Evolutionary conservation across 768 basidiomycete species (phyloP).

Genomic region (Pholiota molesta): DNA sequence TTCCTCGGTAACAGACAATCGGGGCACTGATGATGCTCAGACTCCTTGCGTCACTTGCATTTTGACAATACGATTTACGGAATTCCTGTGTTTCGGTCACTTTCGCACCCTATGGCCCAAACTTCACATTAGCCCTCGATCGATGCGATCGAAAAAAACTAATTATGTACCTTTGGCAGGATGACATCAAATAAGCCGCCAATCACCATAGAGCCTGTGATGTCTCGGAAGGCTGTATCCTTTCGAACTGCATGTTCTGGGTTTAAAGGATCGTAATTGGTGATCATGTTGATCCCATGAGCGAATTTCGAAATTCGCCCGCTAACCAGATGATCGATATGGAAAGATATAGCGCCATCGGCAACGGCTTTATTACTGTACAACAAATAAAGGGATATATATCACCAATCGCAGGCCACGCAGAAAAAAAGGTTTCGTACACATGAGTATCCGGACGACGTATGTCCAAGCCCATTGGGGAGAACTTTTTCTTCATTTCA

Average conservation of each 20-base stretch:
- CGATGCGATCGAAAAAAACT: not conserved
- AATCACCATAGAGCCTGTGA: slow-evolving; percentile 34
- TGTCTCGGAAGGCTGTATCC: slow-evolving; percentile 26
- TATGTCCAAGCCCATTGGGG: slow-evolving; percentile 35
- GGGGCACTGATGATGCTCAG: slow-evolving; percentile 15
- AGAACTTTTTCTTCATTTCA: slow-evolving; percentile 39
- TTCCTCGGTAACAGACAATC: slow-evolving; percentile 27
- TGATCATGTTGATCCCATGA: slow-evolving; percentile 26
- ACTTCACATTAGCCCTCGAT: not conserved
- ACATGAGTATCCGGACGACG: slow-evolving; percentile 52
- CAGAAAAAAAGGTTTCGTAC: slow-evolving; percentile 34
- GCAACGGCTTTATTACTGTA: slow-evolving; percentile 28
- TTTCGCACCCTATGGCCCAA: slow-evolving; percentile 33
- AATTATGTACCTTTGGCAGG: slow-evolving; percentile 33
- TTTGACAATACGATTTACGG: slow-evolving; percentile 32
- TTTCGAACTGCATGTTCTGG: slow-evolving; percentile 40
- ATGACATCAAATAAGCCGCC: slow-evolving; percentile 38
- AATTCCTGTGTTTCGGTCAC: slow-evolving; percentile 46
- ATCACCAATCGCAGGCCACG: not conserved
- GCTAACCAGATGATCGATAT: slow-evolving; percentile 24
- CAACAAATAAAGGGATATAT: not conserved
- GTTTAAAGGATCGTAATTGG: slow-evolving; percentile 32
- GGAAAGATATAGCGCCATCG: slow-evolving; percentile 28
- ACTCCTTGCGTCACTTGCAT: not conserved
- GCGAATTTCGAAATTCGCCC: slow-evolving; percentile 23